A percentile compares a stretch with the other conserved stretches of the same genome.
Conservation (phyloP, 257 asterid genomes). For the Paraleonurus japonicus region DNA sequence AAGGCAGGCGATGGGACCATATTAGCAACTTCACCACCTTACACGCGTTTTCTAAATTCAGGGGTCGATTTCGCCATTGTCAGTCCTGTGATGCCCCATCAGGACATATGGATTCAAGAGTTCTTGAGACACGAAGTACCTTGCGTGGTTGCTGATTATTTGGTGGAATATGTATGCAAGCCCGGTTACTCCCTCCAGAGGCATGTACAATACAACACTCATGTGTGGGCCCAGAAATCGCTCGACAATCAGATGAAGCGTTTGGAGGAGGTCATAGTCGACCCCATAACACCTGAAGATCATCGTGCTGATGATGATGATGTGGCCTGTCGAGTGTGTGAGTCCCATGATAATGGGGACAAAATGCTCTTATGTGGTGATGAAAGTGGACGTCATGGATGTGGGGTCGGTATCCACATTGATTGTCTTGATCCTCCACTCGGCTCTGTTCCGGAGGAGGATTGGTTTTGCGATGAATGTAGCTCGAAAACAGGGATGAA, state of each 20-base stretch:
- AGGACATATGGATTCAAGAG: constrained; percentile 86
- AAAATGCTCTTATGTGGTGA: constrained; percentile 81
- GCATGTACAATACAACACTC: constrained; percentile 81
- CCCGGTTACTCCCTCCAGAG: constrained; percentile 73
- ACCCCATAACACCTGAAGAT: constrained; percentile 31
- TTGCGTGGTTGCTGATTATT: constrained; percentile 72
- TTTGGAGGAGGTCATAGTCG: constrained; percentile 46
- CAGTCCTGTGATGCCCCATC: constrained; percentile 70
- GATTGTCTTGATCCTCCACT: constrained; percentile 82
- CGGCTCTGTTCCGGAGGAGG: constrained; percentile 52
- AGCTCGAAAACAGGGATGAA: constrained; percentile 13
- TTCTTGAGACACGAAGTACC: constrained; percentile 73
- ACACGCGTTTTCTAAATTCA: constrained; percentile 69
- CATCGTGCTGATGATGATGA: constrained; percentile 26
- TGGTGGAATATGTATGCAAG: constrained; percentile 94
- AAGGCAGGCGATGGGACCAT: constrained; percentile 93
- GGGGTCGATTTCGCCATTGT: constrained; percentile 74
- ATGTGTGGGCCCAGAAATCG: constrained; percentile 74
- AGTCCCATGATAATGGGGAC: constrained; percentile 53
- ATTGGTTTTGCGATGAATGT: constrained; percentile 64
- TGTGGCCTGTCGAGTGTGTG: constrained; percentile 54
- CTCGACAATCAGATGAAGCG: constrained; percentile 39
- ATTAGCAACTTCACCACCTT: constrained; percentile 91
- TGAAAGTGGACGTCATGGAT: constrained; percentile 53
- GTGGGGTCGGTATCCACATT: constrained; percentile 65